Base-by-base conservation (phyloP, 1,284 basidiomycete species). In the Irpex sp. region DNA sequence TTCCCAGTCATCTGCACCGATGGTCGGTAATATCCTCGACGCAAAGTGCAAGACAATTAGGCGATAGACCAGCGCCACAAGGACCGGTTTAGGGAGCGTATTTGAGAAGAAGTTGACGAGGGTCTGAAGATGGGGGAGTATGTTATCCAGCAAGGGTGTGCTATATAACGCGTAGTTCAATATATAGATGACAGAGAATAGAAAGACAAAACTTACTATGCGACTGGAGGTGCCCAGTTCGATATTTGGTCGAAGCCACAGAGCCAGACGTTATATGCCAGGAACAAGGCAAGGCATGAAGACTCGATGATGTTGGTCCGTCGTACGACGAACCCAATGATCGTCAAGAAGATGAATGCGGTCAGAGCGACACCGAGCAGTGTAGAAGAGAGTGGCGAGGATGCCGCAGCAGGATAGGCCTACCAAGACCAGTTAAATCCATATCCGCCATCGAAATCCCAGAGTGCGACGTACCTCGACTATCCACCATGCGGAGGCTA, bases 281-380 rank as follows among this genome's bases (percentile, higher is more conserved):
- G 83, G 73, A 95, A 93, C 51, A 95, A 80, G 2, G 93, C 89
- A 50, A 97, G 84, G 53, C 92, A 87, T 13, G 90, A 89, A 2
- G 95, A 95, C 75, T 98, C 95, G 63, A 98, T 90, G 50, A 97
- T 92, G 69, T 96, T 97, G 55, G 95, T 97, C 58, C 94, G 84
- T 61, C 94, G 85, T 64, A 95, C 76, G 9, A 86, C 87, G 75
- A 98, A 97, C 4, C 94, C 94, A 67, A 98, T 97, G 66, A 93
- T 83, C 1, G 92, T 94, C 46, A 98, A 82, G 77, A 98, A 98
- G 54, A 96, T 73, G 67, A 89, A 80, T 6, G 82, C 81, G 0
- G 89, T 89, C 63, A 88, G 70, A 9, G 90, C 89, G 11, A 89
- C 91, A 4, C 93, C 93, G 15, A 95, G 79, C 15, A 95, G 78